A percentile compares a stretch with the other conserved stretches of the same genome.
Evolutionary conservation across 306 rosid genomes (phyloP).

Genomic region (Quercus suber): DNA sequence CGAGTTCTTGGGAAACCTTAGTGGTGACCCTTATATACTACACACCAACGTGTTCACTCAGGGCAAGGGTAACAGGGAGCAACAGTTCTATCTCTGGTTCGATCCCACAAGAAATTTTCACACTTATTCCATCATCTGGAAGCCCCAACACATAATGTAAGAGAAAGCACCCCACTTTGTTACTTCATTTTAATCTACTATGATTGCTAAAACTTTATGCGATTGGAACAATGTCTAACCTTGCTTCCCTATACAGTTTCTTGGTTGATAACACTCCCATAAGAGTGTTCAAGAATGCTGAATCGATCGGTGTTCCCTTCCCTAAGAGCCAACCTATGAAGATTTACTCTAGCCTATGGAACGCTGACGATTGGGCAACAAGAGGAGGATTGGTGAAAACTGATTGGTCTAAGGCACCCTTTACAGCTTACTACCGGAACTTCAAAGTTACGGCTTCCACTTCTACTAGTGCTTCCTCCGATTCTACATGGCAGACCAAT

Average conservation of each 20-base stretch:
- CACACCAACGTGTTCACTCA: conserved; percentile 79
- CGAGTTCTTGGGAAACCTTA: conserved; percentile 85
- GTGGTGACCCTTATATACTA: conserved; percentile 74
- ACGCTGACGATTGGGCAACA: conserved; percentile 81
- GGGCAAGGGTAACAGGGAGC: conserved; percentile 81
- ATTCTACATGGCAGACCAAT: conserved; percentile 38
- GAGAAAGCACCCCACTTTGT: background rate
- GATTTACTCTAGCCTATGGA: conserved; percentile 77
- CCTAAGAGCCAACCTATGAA: conserved; percentile 77
- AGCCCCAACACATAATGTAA: conserved; percentile 75
- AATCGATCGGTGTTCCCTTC: conserved; percentile 60
- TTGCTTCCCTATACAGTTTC: conserved; percentile 40
- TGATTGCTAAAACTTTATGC: background rate
- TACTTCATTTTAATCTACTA: background rate
- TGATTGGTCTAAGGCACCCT: conserved; percentile 86
- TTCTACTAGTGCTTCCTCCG: conserved; percentile 33
- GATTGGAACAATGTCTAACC: background rate
- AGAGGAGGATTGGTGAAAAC: conserved; percentile 82
- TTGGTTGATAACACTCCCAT: conserved; percentile 70
- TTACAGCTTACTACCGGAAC: conserved; percentile 76
- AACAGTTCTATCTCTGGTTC: conserved; percentile 83
- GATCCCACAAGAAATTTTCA: conserved; percentile 87
- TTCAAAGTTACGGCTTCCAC: conserved; percentile 45
- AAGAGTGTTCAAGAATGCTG: conserved; percentile 75
- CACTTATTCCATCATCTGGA: conserved; percentile 86